Evolutionary conservation across 2,329 filamentous ascomycete genomes (phyloP).

Genomic region (Ceratocystis harringtonii): DNA sequence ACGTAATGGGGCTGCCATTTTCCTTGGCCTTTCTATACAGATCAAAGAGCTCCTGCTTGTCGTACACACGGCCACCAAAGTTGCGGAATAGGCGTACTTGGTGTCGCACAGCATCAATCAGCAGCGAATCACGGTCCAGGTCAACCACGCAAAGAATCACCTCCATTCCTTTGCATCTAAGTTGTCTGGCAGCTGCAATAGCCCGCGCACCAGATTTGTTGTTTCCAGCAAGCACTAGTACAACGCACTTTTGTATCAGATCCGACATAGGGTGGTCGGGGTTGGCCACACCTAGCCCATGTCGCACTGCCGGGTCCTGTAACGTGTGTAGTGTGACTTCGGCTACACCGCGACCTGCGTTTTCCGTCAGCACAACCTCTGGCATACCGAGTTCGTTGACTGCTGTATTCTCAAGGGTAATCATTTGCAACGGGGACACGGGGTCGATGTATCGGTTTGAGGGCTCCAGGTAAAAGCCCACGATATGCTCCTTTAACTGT

Average conservation of each 20-base stretch:
- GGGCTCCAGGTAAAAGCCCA: constrained; percentile 38
- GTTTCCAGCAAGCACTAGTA: constrained; percentile 84
- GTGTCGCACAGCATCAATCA: constrained; percentile 63
- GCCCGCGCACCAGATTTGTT: constrained; percentile 78
- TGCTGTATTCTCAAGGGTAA: constrained; percentile 83
- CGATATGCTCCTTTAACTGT: constrained; percentile 22
- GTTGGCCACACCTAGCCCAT: constrained; percentile 32
- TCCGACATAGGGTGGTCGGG: constrained; percentile 21
- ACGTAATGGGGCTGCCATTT: constrained; percentile 27
- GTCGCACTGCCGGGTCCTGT: constrained; percentile 44
- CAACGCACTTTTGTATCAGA: constrained; percentile 26
- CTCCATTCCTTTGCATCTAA: constrained; percentile 68
- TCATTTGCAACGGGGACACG: constrained; percentile 65
- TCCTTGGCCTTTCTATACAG: constrained; percentile 34
- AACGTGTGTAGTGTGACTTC: constrained; percentile 63
- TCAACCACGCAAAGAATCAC: constrained; percentile 74
- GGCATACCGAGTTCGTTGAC: constrained; percentile 74
- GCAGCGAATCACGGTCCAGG: constrained; percentile 65
- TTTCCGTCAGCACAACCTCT: constrained; percentile 84
- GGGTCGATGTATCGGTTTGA: constrained; percentile 45
- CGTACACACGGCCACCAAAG: constrained; percentile 59
- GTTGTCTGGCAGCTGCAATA: constrained; percentile 70
- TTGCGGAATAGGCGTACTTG: constrained; percentile 75
- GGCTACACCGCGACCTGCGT: constrained; percentile 74
- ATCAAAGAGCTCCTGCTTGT: constrained; percentile 46